Evolutionary conservation across 371 early-diverging fungal genomes (phyloP), one percentile per base, ranked within the genome.

Genomic region (Lichtheimia ramosa): DNA sequence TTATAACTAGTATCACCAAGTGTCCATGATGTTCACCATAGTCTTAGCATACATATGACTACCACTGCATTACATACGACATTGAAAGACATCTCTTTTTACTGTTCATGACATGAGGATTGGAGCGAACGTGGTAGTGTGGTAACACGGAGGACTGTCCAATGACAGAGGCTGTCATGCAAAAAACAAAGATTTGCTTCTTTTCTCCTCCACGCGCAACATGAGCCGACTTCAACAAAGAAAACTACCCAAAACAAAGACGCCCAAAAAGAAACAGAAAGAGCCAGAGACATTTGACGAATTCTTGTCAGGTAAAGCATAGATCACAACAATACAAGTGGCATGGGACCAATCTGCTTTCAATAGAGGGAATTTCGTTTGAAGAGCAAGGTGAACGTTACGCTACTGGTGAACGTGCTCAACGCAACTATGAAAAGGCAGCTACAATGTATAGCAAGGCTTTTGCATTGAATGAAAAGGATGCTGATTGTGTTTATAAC

Each of bases 311-410:
- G 75, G 79, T 73, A 53, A 56, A 48, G 15, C 18, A 15, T 14
- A 12, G 18, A 24, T 50, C 48, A 20, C 23, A n/a, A 60, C 23
- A 28, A n/a, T 52, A 15, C 49, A 41, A 25, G 25, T 23, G 34
- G 25, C 34, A 0, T 42, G 1, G 21, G 8, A 6, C 49, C 21
- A 46, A 34, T 54, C n/a, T 49, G 15, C 27, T 12, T 12, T 42
- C n/a, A 8, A 10, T 56, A 85, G 87, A 83, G 72, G 90, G 84
- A 15, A 71, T 85, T 40, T 73, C 80, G 42, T 70, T 76, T 51
- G 90, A 90, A 64, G 88, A 87, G 51, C 82, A 87, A 74, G 91
- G 89, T 13, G 88, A 88, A 61, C 78, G 89, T 14, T 89, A 89
- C 67, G 77, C 59, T 1, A 79, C 75, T 40, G 88, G 88, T 5